Evolutionary conservation across 2,329 filamentous ascomycete species (phyloP).

Genomic region (Lachnellula willkommii): DNA sequence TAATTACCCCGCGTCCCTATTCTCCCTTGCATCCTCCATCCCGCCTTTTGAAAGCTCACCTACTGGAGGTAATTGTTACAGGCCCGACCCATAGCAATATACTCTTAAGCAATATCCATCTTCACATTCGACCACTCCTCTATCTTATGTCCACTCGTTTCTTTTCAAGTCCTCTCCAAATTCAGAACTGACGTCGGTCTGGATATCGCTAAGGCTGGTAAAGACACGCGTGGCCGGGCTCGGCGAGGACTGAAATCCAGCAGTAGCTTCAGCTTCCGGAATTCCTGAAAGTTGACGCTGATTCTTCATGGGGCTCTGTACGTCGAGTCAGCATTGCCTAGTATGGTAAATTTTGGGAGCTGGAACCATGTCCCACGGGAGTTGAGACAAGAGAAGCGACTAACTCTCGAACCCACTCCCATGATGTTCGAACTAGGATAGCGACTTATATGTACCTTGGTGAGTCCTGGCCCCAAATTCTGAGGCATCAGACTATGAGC

Average conservation of each 20-base stretch:
- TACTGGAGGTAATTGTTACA: too few relatives aligned
- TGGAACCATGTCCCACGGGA: too few relatives aligned
- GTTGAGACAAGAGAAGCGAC: too few relatives aligned
- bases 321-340: not conserved
- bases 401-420: too few relatives aligned
- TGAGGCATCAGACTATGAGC: conserved; percentile 16
- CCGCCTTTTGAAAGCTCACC: not conserved
- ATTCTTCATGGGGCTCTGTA: not conserved
- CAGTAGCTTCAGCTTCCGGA: not conserved
- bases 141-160: not conserved
- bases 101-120: too few relatives aligned
- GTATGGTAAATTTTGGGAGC: too few relatives aligned
- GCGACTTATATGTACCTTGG: too few relatives aligned
- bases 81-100: too few relatives aligned
- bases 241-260: not conserved
- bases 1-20: not conserved
- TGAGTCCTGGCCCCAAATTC: not conserved
- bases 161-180: conserved; percentile 10
- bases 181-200: conserved; percentile 8
- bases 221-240: not conserved
- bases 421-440: too few relatives aligned
- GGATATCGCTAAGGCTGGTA: conserved; percentile 4
- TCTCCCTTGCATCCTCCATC: not conserved
- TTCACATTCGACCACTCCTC: too few relatives aligned
- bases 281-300: not conserved